These are phyloP conservation scores for Fusarium sp. DNA, from an alignment of 2,329 filamentous ascomycete genomes.

Conservation along the genomic window DNA sequence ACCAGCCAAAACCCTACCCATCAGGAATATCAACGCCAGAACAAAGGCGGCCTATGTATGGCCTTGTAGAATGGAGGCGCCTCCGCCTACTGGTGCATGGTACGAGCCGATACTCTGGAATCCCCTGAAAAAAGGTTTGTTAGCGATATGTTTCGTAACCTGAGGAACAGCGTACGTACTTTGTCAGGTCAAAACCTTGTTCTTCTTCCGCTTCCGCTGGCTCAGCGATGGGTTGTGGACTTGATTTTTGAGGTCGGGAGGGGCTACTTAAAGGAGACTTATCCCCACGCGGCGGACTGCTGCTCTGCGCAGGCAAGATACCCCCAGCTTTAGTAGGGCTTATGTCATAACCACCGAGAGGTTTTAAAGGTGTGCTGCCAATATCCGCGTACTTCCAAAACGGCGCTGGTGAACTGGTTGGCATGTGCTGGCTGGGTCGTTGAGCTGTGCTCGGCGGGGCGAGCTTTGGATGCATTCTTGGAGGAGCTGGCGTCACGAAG, in stretches of 20 bases:
- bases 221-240: slow-evolving; percentile 46
- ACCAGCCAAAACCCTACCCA: slow-evolving; percentile 7
- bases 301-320: slow-evolving; percentile 63
- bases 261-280: slow-evolving; percentile 68
- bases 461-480: slow-evolving; percentile 77
- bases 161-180: slow-evolving; percentile 55
- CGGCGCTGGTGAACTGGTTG: slow-evolving; percentile 84
- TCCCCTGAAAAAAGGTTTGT: slow-evolving; percentile 58
- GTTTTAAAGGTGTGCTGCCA: slow-evolving; percentile 75
- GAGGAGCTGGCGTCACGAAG: slow-evolving; percentile 79
- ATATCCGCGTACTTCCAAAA: slow-evolving; percentile 91
- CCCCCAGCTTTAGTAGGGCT: slow-evolving; percentile 67
- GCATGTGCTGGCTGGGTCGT: slow-evolving; percentile 86
- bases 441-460: slow-evolving; percentile 85
- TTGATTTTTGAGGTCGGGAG: slow-evolving; percentile 56
- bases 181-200: slow-evolving; percentile 69
- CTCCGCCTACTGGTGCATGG: slow-evolving; percentile 66
- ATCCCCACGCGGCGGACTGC: slow-evolving; percentile 65
- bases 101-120: slow-evolving; percentile 75
- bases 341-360: slow-evolving; percentile 62
- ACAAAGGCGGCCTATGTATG: slow-evolving; percentile 43
- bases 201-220: slow-evolving; percentile 60
- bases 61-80: slow-evolving; percentile 58
- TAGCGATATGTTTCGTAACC: slow-evolving; percentile 11
- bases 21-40: slow-evolving; percentile 19